Evolutionary conservation across 805 yeast genomes (phyloP), one percentile per base, ranked within the genome.

Genomic region (Candida verbasci): DNA sequence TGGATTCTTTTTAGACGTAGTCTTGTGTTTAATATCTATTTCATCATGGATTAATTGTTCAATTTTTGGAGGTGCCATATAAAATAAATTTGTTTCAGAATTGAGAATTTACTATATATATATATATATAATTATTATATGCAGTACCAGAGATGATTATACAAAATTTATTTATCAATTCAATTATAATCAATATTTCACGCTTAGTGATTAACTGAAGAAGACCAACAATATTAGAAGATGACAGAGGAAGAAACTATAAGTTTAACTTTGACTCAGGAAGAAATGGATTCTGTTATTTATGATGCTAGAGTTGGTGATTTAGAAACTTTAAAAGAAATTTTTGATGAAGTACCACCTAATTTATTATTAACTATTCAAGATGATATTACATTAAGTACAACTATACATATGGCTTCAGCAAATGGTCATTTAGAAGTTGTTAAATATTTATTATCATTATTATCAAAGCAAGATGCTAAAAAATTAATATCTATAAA

Each of bases 321-420:
- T 49, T 58, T 87, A 30, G 95, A 82, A 30, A 74, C 84, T 0
- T 60, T 93, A 38, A 69, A 74, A 48, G 85, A 73, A 42, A 76
- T 85, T 27, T 83, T 93, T 49, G 65, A 72, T 12, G 76, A 75
- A 36, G 66, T 75, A 35, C 73, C 76, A 34, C 70, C 81, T 2
- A 53, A 55, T 1, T 50, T 62, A 42, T 42, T 70, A 51, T 45
- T 53, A 43, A 53, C 47, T 4, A 79, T 83, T 46, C 68, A 70
- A 44, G 95, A 89, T 47, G 80, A 78, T 31, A 65, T 57, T 36
- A 71, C 89, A 2, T 56, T 70, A 26, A 76, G 85, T 35, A 86
- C 96, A 0, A 83, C 95, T 6, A 63, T 93, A 34, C 99, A 93
- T 56, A 86, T 86, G 89, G 97, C 97, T 0, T 80, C 94, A 17